Base-by-base conservation (phyloP, 495 filamentous ascomycete genomes). In the Chaetomium cochliodes region DNA sequence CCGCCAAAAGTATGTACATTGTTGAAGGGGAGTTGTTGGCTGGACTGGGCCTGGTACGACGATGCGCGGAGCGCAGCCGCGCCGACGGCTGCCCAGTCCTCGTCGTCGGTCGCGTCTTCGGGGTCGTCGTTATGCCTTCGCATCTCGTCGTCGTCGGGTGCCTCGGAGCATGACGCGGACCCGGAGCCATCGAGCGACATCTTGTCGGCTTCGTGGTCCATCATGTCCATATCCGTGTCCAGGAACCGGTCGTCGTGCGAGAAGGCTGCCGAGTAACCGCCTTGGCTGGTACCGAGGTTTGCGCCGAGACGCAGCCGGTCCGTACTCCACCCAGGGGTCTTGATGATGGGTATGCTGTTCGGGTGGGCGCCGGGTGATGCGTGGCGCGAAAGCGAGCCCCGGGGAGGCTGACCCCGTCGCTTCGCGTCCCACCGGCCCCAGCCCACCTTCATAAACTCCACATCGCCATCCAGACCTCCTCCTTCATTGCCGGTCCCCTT, bases 371-470 rank as follows among this genome's bases (percentile, higher is more conserved):
- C 77, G 73, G 80, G 72, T 73, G 76, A 70, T 70, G 74, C 60
- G 74, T 74, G 67, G 81, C 85, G 56, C 78, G 76, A 67, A 74
- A 80, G 70, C 71, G 65, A 70, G 60, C 68, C 70, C 62, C 84
- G 83, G 54, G 83, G 70, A 16, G 84, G 77, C 66, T 92, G 86
- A 28, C 86, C 90, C 61, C 86, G 85, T 73, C 84, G 82, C 69
- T 85, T 87, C 62, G 93, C 93, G 75, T 94, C 89, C 94, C 94
- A 98, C 53, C 92, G 87, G 55, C 94, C 94, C 94, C 94, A 98
- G 64, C 94, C 94, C 63, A 96, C 89, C 79, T 98, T 98, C 74
- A 96, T 90, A 70, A 97, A 98, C 68, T 89, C 82, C 60, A 98
- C 90, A 60, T 93, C 90, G 68, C 89, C 87, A 60, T 88, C 77